Base-by-base conservation (phyloP, 768 basidiomycete species). In the Rhodotorula graminis region DNA sequence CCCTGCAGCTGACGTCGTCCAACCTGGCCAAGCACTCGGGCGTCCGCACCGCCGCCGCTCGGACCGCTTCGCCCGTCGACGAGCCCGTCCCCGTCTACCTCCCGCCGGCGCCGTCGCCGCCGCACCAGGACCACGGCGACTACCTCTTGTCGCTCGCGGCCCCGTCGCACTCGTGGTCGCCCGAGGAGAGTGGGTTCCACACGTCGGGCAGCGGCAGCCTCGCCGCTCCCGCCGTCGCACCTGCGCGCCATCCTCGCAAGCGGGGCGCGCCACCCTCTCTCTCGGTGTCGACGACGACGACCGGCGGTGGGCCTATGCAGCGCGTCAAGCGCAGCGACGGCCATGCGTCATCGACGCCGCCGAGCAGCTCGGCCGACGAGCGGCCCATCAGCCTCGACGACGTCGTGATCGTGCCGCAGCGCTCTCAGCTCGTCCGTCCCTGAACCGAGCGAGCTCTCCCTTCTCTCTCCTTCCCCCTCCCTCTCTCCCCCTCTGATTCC, bases 61-160 rank as follows among this genome's bases (percentile, higher is more conserved):
- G 37, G 5, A 4, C 37, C 29, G 29, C 53, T 42, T 46, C 40
- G 40, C 55, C 15, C 19, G 8, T 14, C n/a, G 37, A 12, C 18
- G 12, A 10, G 2, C n/a, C 12, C 44, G 19, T 42, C 3, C 37
- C 53, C 18, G 11, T 23, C 15, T 23, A 52, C 58, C 66, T 61
- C 50, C 23, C 31, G 2, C 27, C 42, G 27, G 62, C 73, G 1
- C 70, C 74, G 2, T 63, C 70, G 16, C 65, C 67, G 3, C 67
- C 70, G 15, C 67, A 61, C 59, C 67, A 68, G 56, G 70, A 75
- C 52, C 67, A 65, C 53, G 71, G 61, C 60, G 74, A 75, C 52
- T 75, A 75, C 58, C 70, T 70, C 44, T 64, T 75, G 67, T 72
- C 70, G 11, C 74, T 75, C 61, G 12, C 70, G 2, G 59, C 65